phyloP scores from a whole-genome alignment of 2,329 filamentous ascomycete genomes.

The Dryadomyces sulphureus region DNA sequence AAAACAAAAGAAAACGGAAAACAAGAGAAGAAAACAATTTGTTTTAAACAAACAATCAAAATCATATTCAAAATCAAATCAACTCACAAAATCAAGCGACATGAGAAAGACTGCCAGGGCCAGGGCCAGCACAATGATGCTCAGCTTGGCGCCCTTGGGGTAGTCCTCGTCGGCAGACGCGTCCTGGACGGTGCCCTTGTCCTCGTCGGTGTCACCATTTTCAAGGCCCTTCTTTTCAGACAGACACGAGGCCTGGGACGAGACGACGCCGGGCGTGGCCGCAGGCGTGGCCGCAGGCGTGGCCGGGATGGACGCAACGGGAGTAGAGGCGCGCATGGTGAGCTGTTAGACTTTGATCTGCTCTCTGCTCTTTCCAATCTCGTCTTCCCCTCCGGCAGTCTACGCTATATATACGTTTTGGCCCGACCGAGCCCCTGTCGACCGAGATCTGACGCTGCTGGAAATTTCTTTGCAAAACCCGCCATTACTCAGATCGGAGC shows the following conservation, averaged over 20 bases:
- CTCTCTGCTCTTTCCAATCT: too few species aligned
- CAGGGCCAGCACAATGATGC: conserved; percentile 30
- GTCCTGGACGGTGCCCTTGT: conserved; percentile 1
- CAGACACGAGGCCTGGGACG: conserved; percentile 6
- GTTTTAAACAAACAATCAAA: too few species aligned
- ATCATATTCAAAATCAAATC: too few species aligned
- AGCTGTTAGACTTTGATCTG: too few species aligned
- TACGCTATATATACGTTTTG: too few species aligned
- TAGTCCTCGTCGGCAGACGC: conserved; percentile 16
- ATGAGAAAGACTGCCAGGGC: conserved; percentile 32
- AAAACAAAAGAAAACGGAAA: background rate
- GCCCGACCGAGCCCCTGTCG: too few species aligned
- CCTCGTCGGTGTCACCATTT: conserved; percentile 5
- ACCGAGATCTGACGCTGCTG: too few species aligned
- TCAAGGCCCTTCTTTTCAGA: conserved; percentile 7
- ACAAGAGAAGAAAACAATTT: too few species aligned
- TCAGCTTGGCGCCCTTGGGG: conserved; percentile 22
- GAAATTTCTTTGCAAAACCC: too few species aligned
- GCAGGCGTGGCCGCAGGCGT: too few species aligned
- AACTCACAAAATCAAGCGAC: conserved; percentile 32
- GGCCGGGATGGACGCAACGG: too few species aligned
- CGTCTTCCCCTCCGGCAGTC: too few species aligned
- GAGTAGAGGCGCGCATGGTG: background rate
- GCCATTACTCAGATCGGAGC: background rate
- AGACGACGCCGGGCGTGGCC: background rate